Evolutionary conservation across 2,329 filamentous ascomycete genomes (phyloP), one percentile per base, ranked within the genome.

Genomic region (Cryphonectria japonica): DNA sequence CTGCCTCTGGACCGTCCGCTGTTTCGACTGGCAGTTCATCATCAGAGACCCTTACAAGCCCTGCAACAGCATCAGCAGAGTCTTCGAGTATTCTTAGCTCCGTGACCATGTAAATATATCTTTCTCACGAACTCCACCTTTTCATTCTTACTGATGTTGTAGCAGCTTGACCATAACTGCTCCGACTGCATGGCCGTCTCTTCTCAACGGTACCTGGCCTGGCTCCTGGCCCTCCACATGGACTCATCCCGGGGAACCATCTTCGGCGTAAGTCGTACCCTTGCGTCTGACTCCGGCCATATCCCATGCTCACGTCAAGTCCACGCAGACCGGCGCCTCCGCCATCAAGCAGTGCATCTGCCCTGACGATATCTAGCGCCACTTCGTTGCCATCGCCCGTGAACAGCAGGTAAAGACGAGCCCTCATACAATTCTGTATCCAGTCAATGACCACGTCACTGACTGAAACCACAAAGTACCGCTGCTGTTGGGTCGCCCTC

Each of bases 231-330:
- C 61, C 16, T 66, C 54, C n/a, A 60, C 54, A 8, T 29, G 37
- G 34, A 41, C 63, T 50, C 3, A 37, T 39, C 46, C 63, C 13
- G 26, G 52, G 26, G 52, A 26, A 11, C 11, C 52, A 29, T 26
- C 65, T 68, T 59, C 69, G 5, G 62, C 34, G 69, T 70, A 5
- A 63, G 65, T 39, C 29, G 29, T 34, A 14, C n/a, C 41, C 9
- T 7, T 14, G 5, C 9, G 52, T 32, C 26, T 29, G 13, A 11
- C 2, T 39, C 4, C 13, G 16, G 8, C 22, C 22, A 14, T 32
- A 37, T 37, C 57, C n/a, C 57, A 60, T 60, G 29, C 57, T 60
- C 34, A 60, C 34, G 22, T 37, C 57, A 34, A 37, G 43, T 19
- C 5, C 11, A 46, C 8, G 29, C 37, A 70, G 69, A 52, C 43